phyloP scores from a whole-genome alignment of 2,329 filamentous ascomycete species.

The Ceratocystis colombiana region DNA sequence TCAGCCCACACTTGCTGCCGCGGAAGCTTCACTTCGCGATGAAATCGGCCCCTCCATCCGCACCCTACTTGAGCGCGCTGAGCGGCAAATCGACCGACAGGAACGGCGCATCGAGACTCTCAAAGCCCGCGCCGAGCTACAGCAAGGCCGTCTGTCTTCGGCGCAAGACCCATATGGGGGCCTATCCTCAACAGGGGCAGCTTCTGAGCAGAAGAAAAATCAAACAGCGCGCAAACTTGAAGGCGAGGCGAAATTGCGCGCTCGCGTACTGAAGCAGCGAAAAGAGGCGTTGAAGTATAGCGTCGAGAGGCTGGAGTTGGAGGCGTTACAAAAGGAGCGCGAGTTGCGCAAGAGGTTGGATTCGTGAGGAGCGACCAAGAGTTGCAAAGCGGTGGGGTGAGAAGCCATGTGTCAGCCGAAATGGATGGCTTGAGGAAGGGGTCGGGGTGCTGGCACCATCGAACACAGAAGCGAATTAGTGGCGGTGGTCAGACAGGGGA shows the following conservation, averaged over 20 bases:
- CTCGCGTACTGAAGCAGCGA: conserved; percentile 59
- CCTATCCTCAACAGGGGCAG: conserved; percentile 16
- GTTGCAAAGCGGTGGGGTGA: background rate
- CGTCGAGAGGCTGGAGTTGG: conserved; percentile 73
- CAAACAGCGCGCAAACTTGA: conserved; percentile 38
- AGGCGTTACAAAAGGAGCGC: conserved; percentile 65
- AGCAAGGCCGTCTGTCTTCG: conserved; percentile 54
- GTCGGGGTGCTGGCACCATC: background rate
- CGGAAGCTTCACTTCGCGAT: conserved; percentile 73
- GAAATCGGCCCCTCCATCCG: conserved; percentile 83
- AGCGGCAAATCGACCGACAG: conserved; percentile 71
- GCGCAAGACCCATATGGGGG: conserved; percentile 10
- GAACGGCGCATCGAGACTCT: conserved; percentile 73
- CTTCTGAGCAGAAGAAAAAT: conserved; percentile 21
- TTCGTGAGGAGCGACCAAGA: conserved; percentile 18
- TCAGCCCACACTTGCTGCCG: conserved; percentile 68
- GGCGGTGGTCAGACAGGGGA: conserved; percentile 1
- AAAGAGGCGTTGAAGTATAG: conserved; percentile 80
- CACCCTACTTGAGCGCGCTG: conserved; percentile 68
- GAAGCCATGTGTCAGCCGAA: background rate
- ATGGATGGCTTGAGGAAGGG: background rate
- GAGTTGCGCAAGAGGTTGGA: conserved; percentile 46
- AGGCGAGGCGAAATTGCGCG: conserved; percentile 42
- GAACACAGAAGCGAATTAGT: background rate
- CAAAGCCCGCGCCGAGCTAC: conserved; percentile 71